Base-by-base conservation (phyloP, 2,329 filamentous ascomycete genomes). In the Trichoderma citrinoviride region DNA sequence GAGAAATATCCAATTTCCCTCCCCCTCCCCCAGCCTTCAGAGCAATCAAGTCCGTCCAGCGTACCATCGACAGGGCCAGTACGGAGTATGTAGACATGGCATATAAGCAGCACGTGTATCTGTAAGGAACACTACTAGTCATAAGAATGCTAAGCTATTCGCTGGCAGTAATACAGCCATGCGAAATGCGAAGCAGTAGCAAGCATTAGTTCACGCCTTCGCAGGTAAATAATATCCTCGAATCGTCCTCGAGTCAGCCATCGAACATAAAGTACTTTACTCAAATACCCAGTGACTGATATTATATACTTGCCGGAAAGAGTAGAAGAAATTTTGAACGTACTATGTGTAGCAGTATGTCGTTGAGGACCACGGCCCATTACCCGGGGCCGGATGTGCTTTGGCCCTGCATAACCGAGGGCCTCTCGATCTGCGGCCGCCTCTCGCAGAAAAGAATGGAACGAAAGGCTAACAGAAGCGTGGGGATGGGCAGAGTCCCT, bases 351-450 rank as follows among this genome's bases (percentile, higher is more conserved):
- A 29, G 29, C 7, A 29, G 27, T 37, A 37, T 37, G 33, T 37
- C 33, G 53, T 61, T 61, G 50, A 61, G 61, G 49, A 19, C 41
- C 49, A 50, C 49, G 40, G 41, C 46, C 56, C 41, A 55, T 46
- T 46, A 19, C 21, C 40, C 49, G 47, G 64, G 64, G 41, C 56
- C 43, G 54, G 33, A 52, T 27, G 55, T 61, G 25, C 56, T 69
- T 71, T 72, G 71, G 71, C 71, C 73, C 70, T 77, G 76, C 76
- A 77, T 77, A 77, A 68, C 75, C 75, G 76, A 77, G 73, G 75
- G 75, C 68, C 74, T 73, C 73, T 71, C 68, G 69, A 73, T 74
- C 73, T 77, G 75, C 75, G 73, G 69, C 74, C 73, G 67, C 54
- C 67, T 66, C 70, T 70, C 67, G 70, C 70, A 75, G 73, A 33